Base-by-base conservation (phyloP, 805 yeast species). In the Suhomyces vadensis region DNA sequence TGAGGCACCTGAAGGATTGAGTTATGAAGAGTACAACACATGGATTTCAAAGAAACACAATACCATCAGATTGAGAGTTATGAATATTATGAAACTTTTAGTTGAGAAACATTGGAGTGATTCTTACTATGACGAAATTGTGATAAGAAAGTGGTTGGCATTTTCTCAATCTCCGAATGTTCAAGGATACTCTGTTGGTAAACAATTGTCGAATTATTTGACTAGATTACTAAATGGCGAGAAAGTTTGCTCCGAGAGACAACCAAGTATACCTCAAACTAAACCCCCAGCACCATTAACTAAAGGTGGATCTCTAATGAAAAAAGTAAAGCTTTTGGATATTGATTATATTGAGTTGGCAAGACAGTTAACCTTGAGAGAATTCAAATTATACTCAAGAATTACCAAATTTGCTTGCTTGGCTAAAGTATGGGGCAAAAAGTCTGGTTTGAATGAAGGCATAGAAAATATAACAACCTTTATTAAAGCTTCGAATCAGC, bases 1-100 rank as follows among this genome's bases (percentile, higher is more conserved):
- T 11, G 79, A 79, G 49, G 94, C 96, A 17, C 97, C 97, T 0
- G 96, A 87, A 56, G 96, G 95, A 0, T 65, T 92, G 47, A 80
- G 87, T 47, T 87, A 81, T 57, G 95, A 85, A 49, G 95, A 88
- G 56, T 87, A 86, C 60, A 79, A 81, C 36, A 64, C 74, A 7
- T 89, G 97, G 97, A 73, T 82, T 7, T 79, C 81, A 33, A 78
- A 77, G 56, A 87, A 87, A 56, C 80, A 83, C 47, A 72, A 70
- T 45, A 88, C 87, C 1, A 82, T 85, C 24, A 78, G 89, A 43
- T 55, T 76, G 19, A 73, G 87, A 45, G 86, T 86, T 7, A 71
- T 86, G 46, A 79, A 80, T 47, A 73, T 85, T 20, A 77, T 90
- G 79, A 81, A 78, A 53, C 65, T 79, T 11, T 73, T 90, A 55